phyloP scores from a whole-genome alignment of 2,329 filamentous ascomycete genomes.

The Aspergillus cejpii region DNA sequence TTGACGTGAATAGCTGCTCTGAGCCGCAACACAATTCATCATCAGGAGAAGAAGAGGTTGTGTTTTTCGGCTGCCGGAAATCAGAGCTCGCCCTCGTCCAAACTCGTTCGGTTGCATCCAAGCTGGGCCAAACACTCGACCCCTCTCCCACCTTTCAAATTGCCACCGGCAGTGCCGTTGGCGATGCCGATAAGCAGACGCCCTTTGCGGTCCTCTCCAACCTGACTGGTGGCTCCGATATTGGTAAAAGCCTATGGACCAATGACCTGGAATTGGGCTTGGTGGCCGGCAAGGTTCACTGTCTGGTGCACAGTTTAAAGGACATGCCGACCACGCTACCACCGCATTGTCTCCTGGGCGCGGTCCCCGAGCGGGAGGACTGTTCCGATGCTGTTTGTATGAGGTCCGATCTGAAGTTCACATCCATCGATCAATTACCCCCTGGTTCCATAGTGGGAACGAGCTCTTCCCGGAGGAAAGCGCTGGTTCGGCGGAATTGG shows the following conservation, averaged over 20 bases:
- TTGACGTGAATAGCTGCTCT: no score
- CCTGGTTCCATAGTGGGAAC: neutral
- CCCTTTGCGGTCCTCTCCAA: conserved; percentile 13
- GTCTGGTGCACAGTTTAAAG: conserved; percentile 1
- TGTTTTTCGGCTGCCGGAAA: conserved; percentile 13
- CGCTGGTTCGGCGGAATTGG: neutral
- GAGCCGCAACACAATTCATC: no score
- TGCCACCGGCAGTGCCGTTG: neutral
- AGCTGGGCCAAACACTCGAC: neutral
- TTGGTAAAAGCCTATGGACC: conserved; percentile 14
- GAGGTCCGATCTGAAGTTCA: neutral
- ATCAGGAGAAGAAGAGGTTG: no score
- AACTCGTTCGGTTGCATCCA: neutral
- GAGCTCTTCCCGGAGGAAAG: neutral
- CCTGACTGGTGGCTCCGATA: conserved; percentile 13
- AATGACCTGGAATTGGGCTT: conserved; percentile 2
- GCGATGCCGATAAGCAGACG: neutral
- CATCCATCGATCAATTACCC: no score
- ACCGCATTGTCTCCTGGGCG: neutral
- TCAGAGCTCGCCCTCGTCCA: conserved; percentile 13
- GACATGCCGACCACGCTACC: neutral
- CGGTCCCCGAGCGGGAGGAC: neutral
- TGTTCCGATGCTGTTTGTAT: neutral
- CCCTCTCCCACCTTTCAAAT: neutral
- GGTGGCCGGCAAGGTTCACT: neutral